Conservation (phyloP, 140 eudicot species). For the Ambrosia hybrid region DNA sequence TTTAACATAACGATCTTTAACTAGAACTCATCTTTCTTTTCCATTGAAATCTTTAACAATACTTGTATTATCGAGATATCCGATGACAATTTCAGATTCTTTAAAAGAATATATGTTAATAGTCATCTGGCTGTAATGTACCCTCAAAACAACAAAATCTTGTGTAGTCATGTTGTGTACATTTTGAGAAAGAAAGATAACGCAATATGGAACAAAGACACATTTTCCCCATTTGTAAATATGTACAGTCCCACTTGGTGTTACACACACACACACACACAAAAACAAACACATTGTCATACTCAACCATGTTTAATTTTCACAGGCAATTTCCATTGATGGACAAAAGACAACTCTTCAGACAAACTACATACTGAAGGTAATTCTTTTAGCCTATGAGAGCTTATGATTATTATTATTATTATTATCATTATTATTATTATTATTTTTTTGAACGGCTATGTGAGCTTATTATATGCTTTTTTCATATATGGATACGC, state of each 20-base stretch:
- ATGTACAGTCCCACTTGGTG: background rate
- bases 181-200: too few relatives aligned
- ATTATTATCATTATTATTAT: too few relatives aligned
- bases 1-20: background rate
- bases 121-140: too few relatives aligned
- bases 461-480: background rate
- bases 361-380: conserved; percentile 58
- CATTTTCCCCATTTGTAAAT: background rate
- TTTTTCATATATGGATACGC: background rate
- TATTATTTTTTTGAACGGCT: too few relatives aligned
- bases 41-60: too few relatives aligned
- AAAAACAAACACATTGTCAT: background rate
- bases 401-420: too few relatives aligned
- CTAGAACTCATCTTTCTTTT: background rate
- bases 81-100: too few relatives aligned
- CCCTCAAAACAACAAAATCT: too few relatives aligned
- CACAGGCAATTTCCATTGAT: conserved; percentile 51
- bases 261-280: too few relatives aligned
- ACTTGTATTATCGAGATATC: too few relatives aligned
- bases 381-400: conserved; percentile 24
- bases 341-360: conserved; percentile 57
- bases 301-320: background rate
- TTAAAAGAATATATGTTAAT: too few relatives aligned
- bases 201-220: background rate
- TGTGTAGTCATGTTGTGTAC: too few relatives aligned